Evolutionary conservation across 2,329 filamentous ascomycete species (phyloP), one percentile per base, ranked within the genome.

Genomic region (Elsinoe batatas): DNA sequence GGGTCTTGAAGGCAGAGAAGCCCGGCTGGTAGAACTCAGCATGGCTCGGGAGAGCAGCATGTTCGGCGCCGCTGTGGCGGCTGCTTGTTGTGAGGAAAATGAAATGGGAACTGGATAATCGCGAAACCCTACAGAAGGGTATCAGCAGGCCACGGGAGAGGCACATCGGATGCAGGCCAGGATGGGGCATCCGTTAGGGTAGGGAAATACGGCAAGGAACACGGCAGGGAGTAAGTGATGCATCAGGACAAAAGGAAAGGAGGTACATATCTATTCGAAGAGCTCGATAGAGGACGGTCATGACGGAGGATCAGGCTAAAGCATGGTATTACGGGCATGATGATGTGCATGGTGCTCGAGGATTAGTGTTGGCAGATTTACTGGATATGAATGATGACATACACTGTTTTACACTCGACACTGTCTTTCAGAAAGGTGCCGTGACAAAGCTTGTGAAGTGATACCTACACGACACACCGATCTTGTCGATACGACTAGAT

Each of bases 11-110:
- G 59, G 71, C 71, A 15, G 30, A 6, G 68, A 72, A 2, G 79
- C 89, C 18, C 77, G 79, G 53, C 74, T 91, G 20, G 82, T 87
- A 50, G 53, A 55, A 20, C 30, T 55, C 6, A 42, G 53, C 30
- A 78, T 83, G 47, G 85, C 86, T 11, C 76, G 82, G 56, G 87
- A 91, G 69, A 88, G 85, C 63, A 87, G 85, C 1, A 76, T 91
- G 54, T 78, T 86, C 42, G 87, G 87, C 2, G 87, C 87, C 3
- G 87, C 86, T 1, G 85, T 91, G 12, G 84, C 86, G 1, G 75
- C 67, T 15, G 57, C 58, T 3, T 58, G 38, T 26, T 55, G 53
- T 26, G 20, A n/a, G 12, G 40, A 55, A 5, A 40, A 46, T 13
- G 53, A 55, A 26, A 6, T 35, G 42, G 2, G n/a, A 20, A 10